Base-by-base conservation (phyloP, 495 filamentous ascomycete species). In the Pseudomonodictys pantanalensis region DNA sequence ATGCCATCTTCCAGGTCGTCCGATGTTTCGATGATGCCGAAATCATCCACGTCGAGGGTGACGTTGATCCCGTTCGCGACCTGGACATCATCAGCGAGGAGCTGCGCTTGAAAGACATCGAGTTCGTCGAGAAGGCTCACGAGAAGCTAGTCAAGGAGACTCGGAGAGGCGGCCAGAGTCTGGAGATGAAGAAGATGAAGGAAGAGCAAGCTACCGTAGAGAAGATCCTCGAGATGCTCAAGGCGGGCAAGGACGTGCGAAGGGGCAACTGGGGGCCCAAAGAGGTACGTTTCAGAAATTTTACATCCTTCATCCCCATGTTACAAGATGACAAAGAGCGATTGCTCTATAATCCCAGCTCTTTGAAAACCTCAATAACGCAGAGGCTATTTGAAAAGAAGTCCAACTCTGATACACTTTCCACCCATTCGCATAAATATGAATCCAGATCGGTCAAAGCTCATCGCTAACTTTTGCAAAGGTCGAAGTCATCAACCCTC, bases 1-100 rank as follows among this genome's bases (percentile, higher is more conserved):
- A 99, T 79, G 95, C 95, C 72, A 96, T 99, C 77, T 99, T 97
- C 82, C 92, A 97, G 78, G 95, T 99, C 39, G 95, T 99, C 33
- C 86, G 95, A 65, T 96, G 89, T 78, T 99, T 99, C 76, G 95
- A 99, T 71, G 95, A 99, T 79, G 93, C 92, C 38, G 95, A 99
- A 75, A 97, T 99, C 72, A 97, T 96, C 72, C 95, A 99, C 80
- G 89, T 99, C 67, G 95, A 99, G 80, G 95, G 95, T 68, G 95
- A 97, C 71, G 95, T 97, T 61, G 86, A 99, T 73, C 95, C 95
- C 29, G 80, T 87, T 53, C 87, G 95, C 68, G 95, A 99, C 79
- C 74, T 99, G 65, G 86, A 85, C 62, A 99, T 99, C 75, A 97
- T 99, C 79, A 90, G 83, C 75, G 91, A 97, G 68, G 95, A 99